Evolutionary conservation across 1,284 basidiomycete genomes (phyloP), one percentile per base, ranked within the genome.

Genomic region (Sphaerobolus stellatus): DNA sequence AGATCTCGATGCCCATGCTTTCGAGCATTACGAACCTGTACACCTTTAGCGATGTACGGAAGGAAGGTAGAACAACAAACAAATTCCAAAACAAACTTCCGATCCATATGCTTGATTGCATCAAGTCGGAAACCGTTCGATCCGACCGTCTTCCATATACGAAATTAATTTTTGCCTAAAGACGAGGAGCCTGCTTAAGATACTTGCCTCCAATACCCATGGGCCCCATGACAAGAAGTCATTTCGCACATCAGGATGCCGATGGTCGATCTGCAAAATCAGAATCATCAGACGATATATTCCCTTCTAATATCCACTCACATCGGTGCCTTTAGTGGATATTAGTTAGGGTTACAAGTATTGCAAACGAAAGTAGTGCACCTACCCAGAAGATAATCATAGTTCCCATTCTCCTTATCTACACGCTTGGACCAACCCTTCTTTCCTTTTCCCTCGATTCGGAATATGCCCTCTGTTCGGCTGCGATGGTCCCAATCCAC

Each of bases 121-220:
- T 95, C 94, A 33, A 95, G 79, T 43, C 93, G 79, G 70, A 94
- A 94, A 3, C 94, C 94, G 27, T 76, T 75, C 9, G 85, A 90
- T 4, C 86, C 87, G 1, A 90, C 93, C 38, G 86, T 88, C 83
- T 94, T 64, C 28, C 18, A 51, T 28, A 44, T 49, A 9, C 27
- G 40, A 6, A 29, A 16, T 6, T 27, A 60, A 47, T 59, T 33
- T 43, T 25, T 33, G 29, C 22, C 36, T 22, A 30, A 51, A 46
- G 22, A 4, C 43, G 30, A 49, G 16, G 38, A 46, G 31, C 36
- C 14, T 16, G 9, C 18, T 43, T 28, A 7, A 47, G 25, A 24
- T 52, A 48, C 66, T 38, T 60, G 87, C 89, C 66, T 86, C 71
- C 8, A 91, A 67, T 46, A 90, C 75, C 88, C 89, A 91, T 31